These are phyloP conservation scores for Penicillium soppii DNA, from an alignment of 495 filamentous ascomycete species.

Conservation along the genomic window DNA sequence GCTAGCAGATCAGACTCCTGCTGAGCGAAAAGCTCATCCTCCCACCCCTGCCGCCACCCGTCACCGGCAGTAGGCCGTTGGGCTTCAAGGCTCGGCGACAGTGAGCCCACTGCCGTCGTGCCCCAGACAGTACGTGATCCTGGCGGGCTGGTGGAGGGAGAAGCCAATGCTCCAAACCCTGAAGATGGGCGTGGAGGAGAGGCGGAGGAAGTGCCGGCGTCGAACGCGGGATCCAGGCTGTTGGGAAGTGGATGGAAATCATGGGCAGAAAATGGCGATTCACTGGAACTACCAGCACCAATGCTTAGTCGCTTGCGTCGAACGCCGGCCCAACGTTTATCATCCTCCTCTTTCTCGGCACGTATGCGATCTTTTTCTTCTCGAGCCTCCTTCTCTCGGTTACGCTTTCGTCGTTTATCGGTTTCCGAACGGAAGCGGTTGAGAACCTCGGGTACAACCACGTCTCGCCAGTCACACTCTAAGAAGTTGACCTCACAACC, in stretches of 20 bases:
- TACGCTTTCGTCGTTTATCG: constrained; percentile 72
- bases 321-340: constrained; percentile 56
- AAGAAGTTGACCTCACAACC: constrained; percentile 93
- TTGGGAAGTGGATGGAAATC: constrained; percentile 68
- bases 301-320: constrained; percentile 47
- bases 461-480: constrained; percentile 96
- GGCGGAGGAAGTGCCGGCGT: constrained; percentile 48
- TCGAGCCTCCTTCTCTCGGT: constrained; percentile 80
- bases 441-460: constrained; percentile 74
- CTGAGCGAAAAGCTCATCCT: constrained; percentile 60
- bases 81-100: constrained; percentile 44
- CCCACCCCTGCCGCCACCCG: constrained; percentile 81
- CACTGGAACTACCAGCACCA: constrained; percentile 27
- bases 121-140: constrained; percentile 84
- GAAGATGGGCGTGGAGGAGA: constrained; percentile 58
- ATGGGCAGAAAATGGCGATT: constrained; percentile 45
- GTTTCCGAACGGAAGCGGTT: constrained; percentile 73
- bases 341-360: constrained; percentile 80
- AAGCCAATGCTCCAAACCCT: constrained; percentile 62
- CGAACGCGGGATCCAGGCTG: constrained; percentile 42
- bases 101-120: constrained; percentile 60
- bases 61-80: constrained; percentile 51
- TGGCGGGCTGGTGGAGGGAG: constrained; percentile 75
- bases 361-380: constrained; percentile 89
- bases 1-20: constrained; percentile 42